Evolutionary conservation across 1,284 basidiomycete genomes (phyloP), one percentile per base, ranked within the genome.

Genomic region (Boletus semigastroideus): DNA sequence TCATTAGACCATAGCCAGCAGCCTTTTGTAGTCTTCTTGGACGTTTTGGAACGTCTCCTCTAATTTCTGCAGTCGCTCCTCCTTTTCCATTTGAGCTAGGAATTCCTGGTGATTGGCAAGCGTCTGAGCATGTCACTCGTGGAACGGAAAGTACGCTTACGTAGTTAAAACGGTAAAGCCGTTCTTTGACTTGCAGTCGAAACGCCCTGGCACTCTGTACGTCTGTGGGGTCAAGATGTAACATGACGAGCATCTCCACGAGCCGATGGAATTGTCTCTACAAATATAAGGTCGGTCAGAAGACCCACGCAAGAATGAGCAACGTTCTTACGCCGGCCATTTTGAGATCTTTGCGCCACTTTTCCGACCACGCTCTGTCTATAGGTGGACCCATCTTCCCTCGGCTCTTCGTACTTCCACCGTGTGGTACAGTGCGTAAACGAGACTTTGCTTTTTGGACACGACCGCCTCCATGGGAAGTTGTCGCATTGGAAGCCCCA

Each of bases 41-140:
- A 98, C 93, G 53, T 79, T 87, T 65, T 91, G 86, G 72, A 93
- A 99, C 11, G 96, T 98, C 72, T 96, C 92, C 67, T 96, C 90
- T 44, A 99, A 76, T 67, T 95, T 97, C 54, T 90, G 84, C 50
- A 92, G 78, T 40, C 93, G 79, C 67, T 98, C 95, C 46, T 86
- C 77, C 59, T 88, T 87, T 48, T 94, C 89, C 53, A 97, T 73
- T 67, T 95, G 91, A 46, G 84, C 85, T 47, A 98, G 78, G 49
- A 90, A 80, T 74, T 97, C 94, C 89, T 95, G 68, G 31, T 53
- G 9, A 36, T 19, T 4, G 9, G 41, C 20, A 48, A 33, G 42
- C 8, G 28, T 13, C 13, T 58, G 14, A 59, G 45, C 27, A 52
- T 14, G 27, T 37, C 42, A 17, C 16, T 14, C 43, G 44, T 13